Evolutionary conservation across 73 alveolate genomes (phyloP).

Genomic region (Tetrahymena malaccensis): DNA sequence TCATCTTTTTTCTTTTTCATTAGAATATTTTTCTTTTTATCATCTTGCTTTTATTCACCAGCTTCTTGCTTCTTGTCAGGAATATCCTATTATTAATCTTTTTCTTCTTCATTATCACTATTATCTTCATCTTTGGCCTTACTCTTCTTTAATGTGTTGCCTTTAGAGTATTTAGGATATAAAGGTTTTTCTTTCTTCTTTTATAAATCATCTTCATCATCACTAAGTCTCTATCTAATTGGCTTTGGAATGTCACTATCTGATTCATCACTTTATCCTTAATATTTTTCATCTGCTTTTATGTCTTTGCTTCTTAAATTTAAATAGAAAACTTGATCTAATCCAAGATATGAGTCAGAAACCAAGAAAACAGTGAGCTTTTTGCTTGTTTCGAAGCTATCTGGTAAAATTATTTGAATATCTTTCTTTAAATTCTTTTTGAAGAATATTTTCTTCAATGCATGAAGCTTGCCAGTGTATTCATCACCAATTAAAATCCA

Average conservation of each 20-base stretch:
- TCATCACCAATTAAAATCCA: slow-evolving; percentile 23
- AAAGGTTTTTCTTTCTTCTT: background rate
- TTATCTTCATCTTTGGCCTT: background rate
- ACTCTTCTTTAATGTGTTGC: background rate
- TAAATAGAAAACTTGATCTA: background rate
- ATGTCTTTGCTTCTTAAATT: background rate
- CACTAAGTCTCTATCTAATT: background rate
- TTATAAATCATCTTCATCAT: background rate
- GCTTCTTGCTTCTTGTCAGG: background rate
- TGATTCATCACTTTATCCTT: background rate
- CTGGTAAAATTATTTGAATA: background rate
- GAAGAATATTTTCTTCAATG: slow-evolving; percentile 3
- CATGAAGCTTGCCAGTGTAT: background rate
- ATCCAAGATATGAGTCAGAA: slow-evolving; percentile 34
- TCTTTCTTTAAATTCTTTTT: background rate
- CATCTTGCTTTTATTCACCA: background rate
- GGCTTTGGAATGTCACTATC: background rate
- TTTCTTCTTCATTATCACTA: background rate
- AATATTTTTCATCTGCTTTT: background rate
- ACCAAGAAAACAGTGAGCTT: background rate
- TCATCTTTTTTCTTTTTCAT: background rate
- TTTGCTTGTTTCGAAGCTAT: background rate
- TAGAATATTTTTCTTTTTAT: background rate
- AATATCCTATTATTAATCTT: background rate
- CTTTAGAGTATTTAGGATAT: background rate